phyloP scores from a whole-genome alignment of 1,139 yeast genomes.

The Debaryomyces nepalensis region DNA sequence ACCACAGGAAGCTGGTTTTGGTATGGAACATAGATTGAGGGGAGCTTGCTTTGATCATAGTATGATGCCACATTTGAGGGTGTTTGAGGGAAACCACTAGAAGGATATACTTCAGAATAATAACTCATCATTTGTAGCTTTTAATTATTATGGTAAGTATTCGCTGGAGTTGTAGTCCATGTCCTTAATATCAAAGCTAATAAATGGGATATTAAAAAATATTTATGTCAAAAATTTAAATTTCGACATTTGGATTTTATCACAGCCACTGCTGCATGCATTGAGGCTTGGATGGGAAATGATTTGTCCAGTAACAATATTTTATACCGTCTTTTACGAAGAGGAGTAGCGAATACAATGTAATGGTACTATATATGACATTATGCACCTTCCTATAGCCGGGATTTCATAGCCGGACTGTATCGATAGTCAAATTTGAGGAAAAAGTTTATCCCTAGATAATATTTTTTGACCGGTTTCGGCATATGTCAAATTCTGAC shows the following conservation, averaged over 20 bases:
- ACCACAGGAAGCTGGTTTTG: constrained; percentile 4
- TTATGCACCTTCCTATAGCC: background rate
- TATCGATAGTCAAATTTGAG: no score
- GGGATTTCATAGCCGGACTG: background rate
- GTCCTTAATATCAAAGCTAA: background rate
- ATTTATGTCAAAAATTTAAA: constrained; percentile 9
- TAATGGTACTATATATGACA: background rate
- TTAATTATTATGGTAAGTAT: background rate
- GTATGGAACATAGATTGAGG: constrained; percentile 8
- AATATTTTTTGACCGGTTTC: no score
- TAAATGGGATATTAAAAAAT: constrained; percentile 7
- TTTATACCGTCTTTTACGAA: background rate
- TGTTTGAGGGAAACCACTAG: background rate
- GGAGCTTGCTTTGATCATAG: constrained; percentile 7
- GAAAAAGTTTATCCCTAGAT: no score
- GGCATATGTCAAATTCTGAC: no score
- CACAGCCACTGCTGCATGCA: constrained; percentile 9
- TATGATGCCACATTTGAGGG: constrained; percentile 1
- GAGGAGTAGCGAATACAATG: constrained; percentile 8
- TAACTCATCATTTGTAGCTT: constrained; percentile 3
- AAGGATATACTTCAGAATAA: constrained; percentile 4
- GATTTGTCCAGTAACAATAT: constrained; percentile 7
- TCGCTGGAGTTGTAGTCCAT: background rate
- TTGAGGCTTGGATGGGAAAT: background rate
- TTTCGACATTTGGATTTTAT: constrained; percentile 8